Percentiles rank a stretch among this genome's conserved stretches.
These are phyloP conservation scores for Pleodorina starrii DNA, from an alignment of 139 green algal species.

Conservation along the genomic window DNA sequence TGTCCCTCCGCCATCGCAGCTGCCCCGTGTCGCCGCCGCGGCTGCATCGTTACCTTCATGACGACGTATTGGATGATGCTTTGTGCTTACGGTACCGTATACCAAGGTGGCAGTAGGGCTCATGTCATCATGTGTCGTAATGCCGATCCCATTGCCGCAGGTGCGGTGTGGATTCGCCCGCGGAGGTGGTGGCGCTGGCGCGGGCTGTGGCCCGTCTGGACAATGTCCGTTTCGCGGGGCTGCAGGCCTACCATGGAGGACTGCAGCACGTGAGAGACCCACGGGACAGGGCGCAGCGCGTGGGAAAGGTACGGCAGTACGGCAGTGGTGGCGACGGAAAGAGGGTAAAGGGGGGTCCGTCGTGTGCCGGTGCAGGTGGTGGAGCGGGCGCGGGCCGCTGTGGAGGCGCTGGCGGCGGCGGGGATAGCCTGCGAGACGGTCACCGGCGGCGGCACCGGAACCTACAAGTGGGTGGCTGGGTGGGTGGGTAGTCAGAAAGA, in stretches of 20 bases:
- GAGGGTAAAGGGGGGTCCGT: background rate
- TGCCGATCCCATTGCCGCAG: background rate
- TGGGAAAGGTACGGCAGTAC: constrained; percentile 38
- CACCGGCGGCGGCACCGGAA: constrained; percentile 61
- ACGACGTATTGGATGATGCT: too few relatives aligned
- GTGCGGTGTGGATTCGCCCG: constrained; percentile 57
- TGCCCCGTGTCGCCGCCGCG: too few relatives aligned
- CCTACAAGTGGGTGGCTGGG: constrained; percentile 31
- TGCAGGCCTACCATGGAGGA: constrained; percentile 66
- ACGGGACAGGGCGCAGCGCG: background rate
- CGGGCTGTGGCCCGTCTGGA: background rate
- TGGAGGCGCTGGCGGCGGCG: constrained; percentile 14
- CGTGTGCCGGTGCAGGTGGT: constrained; percentile 32
- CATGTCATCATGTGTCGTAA: too few relatives aligned
- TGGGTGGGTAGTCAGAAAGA: too few relatives aligned
- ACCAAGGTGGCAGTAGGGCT: too few relatives aligned
- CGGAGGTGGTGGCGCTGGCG: constrained; percentile 48
- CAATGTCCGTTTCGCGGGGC: constrained; percentile 21
- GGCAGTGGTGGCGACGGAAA: too few relatives aligned
- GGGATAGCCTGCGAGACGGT: constrained; percentile 45
- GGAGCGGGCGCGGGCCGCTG: constrained; percentile 11
- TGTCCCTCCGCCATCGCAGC: too few relatives aligned
- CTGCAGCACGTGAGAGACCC: constrained; percentile 63
- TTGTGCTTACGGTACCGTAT: too few relatives aligned
- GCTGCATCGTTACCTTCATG: too few relatives aligned